Evolutionary conservation across 2,329 filamentous ascomycete genomes (phyloP), one percentile per base, ranked within the genome.

Genomic region (Pyricularia pennisetigena): DNA sequence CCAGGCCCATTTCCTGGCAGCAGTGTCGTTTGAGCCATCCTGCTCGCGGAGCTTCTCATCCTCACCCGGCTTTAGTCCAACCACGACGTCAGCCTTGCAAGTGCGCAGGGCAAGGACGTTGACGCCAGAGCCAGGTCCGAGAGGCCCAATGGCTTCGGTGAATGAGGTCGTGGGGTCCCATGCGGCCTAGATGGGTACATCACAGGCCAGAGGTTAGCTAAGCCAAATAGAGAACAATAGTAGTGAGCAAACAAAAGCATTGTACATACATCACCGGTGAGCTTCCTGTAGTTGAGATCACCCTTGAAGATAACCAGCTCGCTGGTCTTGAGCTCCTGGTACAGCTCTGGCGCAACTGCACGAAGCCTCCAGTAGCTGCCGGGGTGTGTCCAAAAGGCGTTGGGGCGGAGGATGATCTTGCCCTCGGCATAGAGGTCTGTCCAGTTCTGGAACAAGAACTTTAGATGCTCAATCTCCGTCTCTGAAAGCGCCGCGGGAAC

Each of bases 271-370:
- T 99, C 95, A 65, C 88, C 91, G 32, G 90, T 93, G 72, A 99
- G 79, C 79, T 99, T 99, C 70, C 95, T 85, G 79, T 98, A 99
- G 80, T 99, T 99, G 73, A 99, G 78, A 76, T 99, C 95, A 2
- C 95, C 95, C 82, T 99, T 99, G 83, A 98, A 98, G 68, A 99
- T 88, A 14, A 97, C 92, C 23, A 99, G 82, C 77, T 97, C 92
- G 72, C 91, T 92, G 70, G 87, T 80, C 81, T 93, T 90, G 68
- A 99, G 79, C 75, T 98, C 94, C 7, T 91, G 85, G 67, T 87
- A 85, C 14, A 99, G 80, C 30, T 85, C 83, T 2, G 87, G 85
- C 1, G 88, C 91, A 28, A 87, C 83, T 16, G 82, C 78, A 0
- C 94, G 93, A 69, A 99, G 78, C 35, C 93, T 86, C 94, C 95